Evolutionary conservation across 345 rosid genomes (phyloP), one percentile per base, ranked within the genome.

Genomic region (Geranium rotundifolium): DNA sequence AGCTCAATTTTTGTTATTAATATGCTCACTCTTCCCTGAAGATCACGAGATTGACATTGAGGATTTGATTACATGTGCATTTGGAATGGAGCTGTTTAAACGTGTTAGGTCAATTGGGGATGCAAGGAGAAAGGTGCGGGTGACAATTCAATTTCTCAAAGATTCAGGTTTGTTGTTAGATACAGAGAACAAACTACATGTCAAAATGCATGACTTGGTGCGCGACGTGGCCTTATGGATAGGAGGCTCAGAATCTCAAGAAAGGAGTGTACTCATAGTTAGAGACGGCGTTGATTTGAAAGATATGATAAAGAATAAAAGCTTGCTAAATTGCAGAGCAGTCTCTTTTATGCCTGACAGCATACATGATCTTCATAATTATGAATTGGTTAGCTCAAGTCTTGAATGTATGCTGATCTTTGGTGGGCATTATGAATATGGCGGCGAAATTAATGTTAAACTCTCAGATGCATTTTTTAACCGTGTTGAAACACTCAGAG

Each of bases 171-270:
- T 67, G 59, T 13, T 67, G 54, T 2, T 67, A 9, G 59, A 34
- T 16, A 31, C 37, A 50, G 50, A 37, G 5, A 59, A 7, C 19
- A 39, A 30, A 54, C 34, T 31, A 15, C 0, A 15, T 0, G 60
- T 34, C 27, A 67, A 61, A 61, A 67, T 67, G 65, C 65, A 67
- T 39, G 60, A 56, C 17, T 13, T 67, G 65, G 65, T 67, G 31
- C 71, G 65, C 19, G 65, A 67, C 39, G 56, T 61, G 18, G 65
- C 63, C 4, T 4, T 67, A 1, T 5, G 9, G 60, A 54, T 67
- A 10, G 30, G 46, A 4, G 17, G 49, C 3, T n/a, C 7, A 18
- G 15, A 2, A 13, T 1, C 50, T 41, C 9, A 6, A 10, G 23
- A 23, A n/a, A 8, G 39, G 15, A 54, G 19, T 16, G 31, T 54